Base-by-base conservation (phyloP, 805 yeast species). In the Hanseniaspora valbyensis region DNA sequence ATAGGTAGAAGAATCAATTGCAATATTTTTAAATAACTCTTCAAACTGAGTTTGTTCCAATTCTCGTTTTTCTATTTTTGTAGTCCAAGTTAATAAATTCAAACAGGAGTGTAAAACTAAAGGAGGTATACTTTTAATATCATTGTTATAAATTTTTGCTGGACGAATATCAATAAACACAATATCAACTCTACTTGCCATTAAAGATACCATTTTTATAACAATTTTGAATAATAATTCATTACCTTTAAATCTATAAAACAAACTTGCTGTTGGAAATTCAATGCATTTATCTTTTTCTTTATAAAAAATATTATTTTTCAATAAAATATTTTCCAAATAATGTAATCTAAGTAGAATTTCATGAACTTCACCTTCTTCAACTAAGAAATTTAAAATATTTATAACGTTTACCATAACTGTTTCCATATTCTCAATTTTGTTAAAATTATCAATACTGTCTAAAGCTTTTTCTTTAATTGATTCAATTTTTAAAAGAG, bases 401-500 rank as follows among this genome's bases (percentile, higher is more conserved):
- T 49, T 21, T 0, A 64, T 42, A 16, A 72, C 57, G 3, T 64
- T 55, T 3, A 52, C 50, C 2, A 63, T 56, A 10, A 64, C 57
- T 25, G 60, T 64, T 12, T 67, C 62, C 32, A 74, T 68, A 9
- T 75, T 66, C 18, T 59, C 62, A 2, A 76, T 71, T 24, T 74
- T 70, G 4, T 62, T 59, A 8, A 71, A 65, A 49, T 75, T 64
- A 59, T 66, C 67, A 1, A 59, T 55, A 4, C 62, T 52, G 24
- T 55, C 59, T 4, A 59, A 39, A 12, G 54, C 58, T 48, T 57
- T 58, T 34, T 56, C 70, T 52, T 73, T 71, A 13, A 70, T 69
- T 60, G 72, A 69, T 19, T 75, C 69, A 12, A 76, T 59, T 50
- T 73, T 66, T 6, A 73, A 63, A 22, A 76, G 55, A 6, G 75